A percentile compares a stretch with the other conserved stretches of the same genome.
These are phyloP conservation scores for Colletotrichum incanum DNA, from an alignment of 2,329 filamentous ascomycete species.

Conservation along the genomic window DNA sequence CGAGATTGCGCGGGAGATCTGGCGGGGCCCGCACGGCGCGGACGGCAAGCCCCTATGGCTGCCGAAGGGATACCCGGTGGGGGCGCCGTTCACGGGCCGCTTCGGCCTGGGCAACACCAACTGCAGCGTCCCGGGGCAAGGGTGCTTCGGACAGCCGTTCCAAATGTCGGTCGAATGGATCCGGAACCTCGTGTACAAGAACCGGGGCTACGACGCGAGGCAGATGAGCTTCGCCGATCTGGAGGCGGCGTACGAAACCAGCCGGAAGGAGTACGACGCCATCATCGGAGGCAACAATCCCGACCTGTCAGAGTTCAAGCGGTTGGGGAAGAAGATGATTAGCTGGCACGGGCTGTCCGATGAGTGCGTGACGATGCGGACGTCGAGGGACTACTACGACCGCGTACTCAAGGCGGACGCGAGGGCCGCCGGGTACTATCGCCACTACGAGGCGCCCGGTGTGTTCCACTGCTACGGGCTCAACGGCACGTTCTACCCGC, in stretches of 20 bases:
- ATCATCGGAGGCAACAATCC: slow-evolving; percentile 50
- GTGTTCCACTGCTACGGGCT: slow-evolving; percentile 62
- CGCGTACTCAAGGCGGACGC: slow-evolving; percentile 32
- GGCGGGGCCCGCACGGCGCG: slow-evolving; percentile 30
- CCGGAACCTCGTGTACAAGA: slow-evolving; percentile 33
- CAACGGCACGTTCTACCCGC: slow-evolving; percentile 38
- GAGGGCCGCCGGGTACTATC: slow-evolving; percentile 60
- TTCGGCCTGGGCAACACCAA: slow-evolving; percentile 40
- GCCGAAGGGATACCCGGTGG: slow-evolving; percentile 28
- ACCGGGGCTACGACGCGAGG: slow-evolving; percentile 29
- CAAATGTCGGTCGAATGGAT: slow-evolving; percentile 42
- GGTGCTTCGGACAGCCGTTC: slow-evolving; percentile 35
- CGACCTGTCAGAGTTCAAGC: slow-evolving; percentile 50
- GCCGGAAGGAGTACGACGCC: slow-evolving; percentile 40
- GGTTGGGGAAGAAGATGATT: slow-evolving; percentile 58
- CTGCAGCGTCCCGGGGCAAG: slow-evolving; percentile 25
- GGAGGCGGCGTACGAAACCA: slow-evolving; percentile 21
- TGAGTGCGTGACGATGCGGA: slow-evolving; percentile 54
- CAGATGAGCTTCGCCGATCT: slow-evolving; percentile 29
- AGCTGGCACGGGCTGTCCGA: slow-evolving; percentile 61
- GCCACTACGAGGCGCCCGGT: slow-evolving; percentile 66
- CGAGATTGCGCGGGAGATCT: slow-evolving; percentile 34
- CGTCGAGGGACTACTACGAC: slow-evolving; percentile 52
- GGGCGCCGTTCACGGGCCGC: slow-evolving; percentile 38
- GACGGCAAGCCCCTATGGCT: slow-evolving; percentile 34